Base-by-base conservation (phyloP, 179 eudicot species). In the Beta corolliflora region DNA sequence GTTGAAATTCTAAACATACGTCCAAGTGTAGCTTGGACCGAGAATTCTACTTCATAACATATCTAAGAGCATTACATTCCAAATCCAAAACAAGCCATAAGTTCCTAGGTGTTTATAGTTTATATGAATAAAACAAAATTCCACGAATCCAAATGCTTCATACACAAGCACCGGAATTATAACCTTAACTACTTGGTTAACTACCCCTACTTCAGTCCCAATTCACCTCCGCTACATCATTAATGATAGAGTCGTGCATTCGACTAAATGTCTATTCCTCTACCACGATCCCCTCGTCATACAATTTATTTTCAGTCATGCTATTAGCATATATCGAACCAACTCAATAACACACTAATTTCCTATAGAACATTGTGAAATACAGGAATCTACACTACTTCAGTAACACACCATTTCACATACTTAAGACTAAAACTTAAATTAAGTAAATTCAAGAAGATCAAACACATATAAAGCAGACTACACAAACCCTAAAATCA, bases 401-500 rank as follows among this genome's bases (percentile, higher is more conserved):
- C 41, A 36, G 41, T 36, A 21, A 7, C 54, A 1, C 25, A 52
- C 19, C 0, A 52, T 0, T 1, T 9, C 19, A 60, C 45, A 77
- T 25, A 25, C 7, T n/a, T 18, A 53, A 60, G n/a, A 72, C 5
- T 13, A 66, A n/a, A 23, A 56, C 69, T 19, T 11, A 36, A 4
- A 69, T 48, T 50, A 60, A 59, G 19, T 23, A 21, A 36, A 58
- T 15, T 54, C 65, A 77, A 29, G 12, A 71, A 9, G 10, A 71
- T 71, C 19, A 31, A 77, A 11, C 71, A 19, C 7, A 53, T 9
- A n/a, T 25, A 71, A 4, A 16, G 14, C 83, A 21, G 5, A 54
- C 8, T 2, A 53, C 4, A 53, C 9, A 60, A 81, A 78, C 82
- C 84, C 75, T 84, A 78, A 6, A 78, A 77, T 60, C 56, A 25